A percentile compares a stretch with the other conserved stretches of the same genome.
These are phyloP conservation scores for Chaetomiaceae sp. DNA, from an alignment of 2,329 filamentous ascomycete species.

Conservation along the genomic window DNA sequence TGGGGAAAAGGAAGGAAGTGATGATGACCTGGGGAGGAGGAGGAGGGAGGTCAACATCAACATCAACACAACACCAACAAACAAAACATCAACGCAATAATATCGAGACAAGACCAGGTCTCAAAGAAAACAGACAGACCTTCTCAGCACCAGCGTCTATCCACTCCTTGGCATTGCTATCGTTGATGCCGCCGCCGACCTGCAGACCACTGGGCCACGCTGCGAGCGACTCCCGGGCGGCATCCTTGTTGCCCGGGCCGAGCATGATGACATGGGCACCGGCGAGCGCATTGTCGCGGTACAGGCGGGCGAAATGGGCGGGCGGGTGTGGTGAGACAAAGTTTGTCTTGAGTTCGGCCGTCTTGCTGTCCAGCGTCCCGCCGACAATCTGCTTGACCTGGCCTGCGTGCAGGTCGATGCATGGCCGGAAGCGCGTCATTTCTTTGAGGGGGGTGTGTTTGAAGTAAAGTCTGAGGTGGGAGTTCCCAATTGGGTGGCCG, in stretches of 20 bases:
- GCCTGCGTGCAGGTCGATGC: conserved; percentile 95
- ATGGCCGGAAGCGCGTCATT: conserved; percentile 90
- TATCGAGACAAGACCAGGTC: no score
- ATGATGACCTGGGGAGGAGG: conserved; percentile 72
- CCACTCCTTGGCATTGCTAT: conserved; percentile 80
- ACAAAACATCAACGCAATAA: no score
- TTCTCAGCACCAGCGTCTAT: conserved; percentile 83
- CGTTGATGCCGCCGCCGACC: conserved; percentile 88
- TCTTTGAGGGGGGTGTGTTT: conserved; percentile 2
- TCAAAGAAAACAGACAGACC: no score
- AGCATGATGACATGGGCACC: conserved; percentile 97
- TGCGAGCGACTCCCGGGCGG: conserved; percentile 68
- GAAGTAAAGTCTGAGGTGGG: no score
- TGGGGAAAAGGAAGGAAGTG: conserved; percentile 89
- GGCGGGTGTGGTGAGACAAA: conserved; percentile 82
- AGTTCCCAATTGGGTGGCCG: no score
- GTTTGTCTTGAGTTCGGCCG: conserved; percentile 75
- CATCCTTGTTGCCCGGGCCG: conserved; percentile 77
- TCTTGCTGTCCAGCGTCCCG: conserved; percentile 72
- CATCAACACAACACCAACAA: no score
- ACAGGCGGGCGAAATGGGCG: conserved; percentile 74
- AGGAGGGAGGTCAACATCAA: no score
- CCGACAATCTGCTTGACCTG: conserved; percentile 98
- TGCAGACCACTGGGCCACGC: conserved; percentile 80
- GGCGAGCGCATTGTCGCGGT: conserved; percentile 65